Base-by-base conservation (phyloP, 345 rosid genomes). In the Populus simonii region DNA sequence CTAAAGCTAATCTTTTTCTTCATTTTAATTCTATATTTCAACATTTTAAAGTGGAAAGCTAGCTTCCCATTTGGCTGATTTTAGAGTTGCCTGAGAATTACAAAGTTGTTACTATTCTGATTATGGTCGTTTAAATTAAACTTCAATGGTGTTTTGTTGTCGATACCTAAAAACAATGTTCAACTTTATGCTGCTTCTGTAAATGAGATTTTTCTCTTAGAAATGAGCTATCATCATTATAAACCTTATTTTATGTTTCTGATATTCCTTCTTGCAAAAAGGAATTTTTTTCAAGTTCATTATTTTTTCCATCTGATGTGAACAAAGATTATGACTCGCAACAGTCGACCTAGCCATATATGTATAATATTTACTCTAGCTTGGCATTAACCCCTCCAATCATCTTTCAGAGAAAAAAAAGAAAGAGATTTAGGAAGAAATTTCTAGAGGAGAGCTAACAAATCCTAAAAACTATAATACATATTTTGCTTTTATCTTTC, bases 1-100 rank as follows among this genome's bases (percentile, higher is more conserved):
- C 74, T 45, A 49, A 71, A 25, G 18, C 17, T 41, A 22, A 33
- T 33, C 23, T 66, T 51, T 82, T 70, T 18, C 68, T 71, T 65
- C 22, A 33, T 16, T 61, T 13, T 12, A 43, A 45, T 12, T 16
- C 33, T 59, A 38, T 38, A 72, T 66, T 49, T 43, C 6, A 23
- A 13, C 17, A 33, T 5, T 10, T 63, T 38, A 31, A 47, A n/a
- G 13, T 22, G 49, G 53, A 47, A 41, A 80, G 9, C 25, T 27
- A 66, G 79, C 36, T 71, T 73, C 36, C 45, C 57, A 27, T 68
- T 23, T 43, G 16, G 53, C 22, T 7, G 23, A 43, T 29, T 49
- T 31, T 31, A 11, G 68, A 74, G n/a, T 11, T n/a, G 18, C 43
- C 11, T 73, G 16, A 59, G 31, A 66, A 67, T 39, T 65, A 12